Evolutionary conservation across 768 basidiomycete species (phyloP).

Genomic region (Sarcodon aspratus): DNA sequence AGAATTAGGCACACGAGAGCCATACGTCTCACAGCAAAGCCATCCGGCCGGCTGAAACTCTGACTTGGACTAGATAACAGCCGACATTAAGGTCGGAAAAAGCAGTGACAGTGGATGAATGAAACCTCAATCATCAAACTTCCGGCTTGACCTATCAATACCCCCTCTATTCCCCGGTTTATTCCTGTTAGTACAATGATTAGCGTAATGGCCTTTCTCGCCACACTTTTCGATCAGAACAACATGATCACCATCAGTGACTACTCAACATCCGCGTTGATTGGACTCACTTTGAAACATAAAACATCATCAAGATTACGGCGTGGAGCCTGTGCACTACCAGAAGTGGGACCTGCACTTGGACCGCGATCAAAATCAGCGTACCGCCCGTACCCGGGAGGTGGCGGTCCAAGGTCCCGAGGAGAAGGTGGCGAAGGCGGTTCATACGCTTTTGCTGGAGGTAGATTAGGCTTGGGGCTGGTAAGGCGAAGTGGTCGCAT

Average conservation of each 20-base stretch:
- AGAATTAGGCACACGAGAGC: too few relatives aligned
- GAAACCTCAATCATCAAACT: slow-evolving; percentile 13
- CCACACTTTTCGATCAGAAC: slow-evolving; percentile 48
- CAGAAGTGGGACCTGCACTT: slow-evolving; percentile 16
- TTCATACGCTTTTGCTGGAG: slow-evolving; percentile 64
- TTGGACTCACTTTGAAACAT: slow-evolving; percentile 69
- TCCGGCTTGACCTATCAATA: slow-evolving; percentile 32
- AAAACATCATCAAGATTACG: slow-evolving; percentile 76
- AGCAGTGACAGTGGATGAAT: neutral
- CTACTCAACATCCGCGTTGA: neutral
- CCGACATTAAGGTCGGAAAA: neutral
- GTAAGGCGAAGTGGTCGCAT: slow-evolving; percentile 1
- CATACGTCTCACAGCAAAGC: too few relatives aligned
- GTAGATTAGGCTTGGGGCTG: slow-evolving; percentile 72
- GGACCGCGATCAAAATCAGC: slow-evolving; percentile 56
- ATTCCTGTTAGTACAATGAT: slow-evolving; percentile 84
- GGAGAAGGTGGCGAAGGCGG: slow-evolving; percentile 65
- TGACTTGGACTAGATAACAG: too few relatives aligned
- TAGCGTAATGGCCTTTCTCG: slow-evolving; percentile 91
- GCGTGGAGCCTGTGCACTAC: slow-evolving; percentile 30
- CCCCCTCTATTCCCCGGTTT: slow-evolving; percentile 89
- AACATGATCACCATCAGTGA: neutral
- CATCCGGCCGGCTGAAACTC: too few relatives aligned
- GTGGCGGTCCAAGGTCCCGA: slow-evolving; percentile 80
- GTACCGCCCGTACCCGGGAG: slow-evolving; percentile 83